Evolutionary conservation across 2,329 filamentous ascomycete species (phyloP).

Genomic region (Paraphoma sp.): DNA sequence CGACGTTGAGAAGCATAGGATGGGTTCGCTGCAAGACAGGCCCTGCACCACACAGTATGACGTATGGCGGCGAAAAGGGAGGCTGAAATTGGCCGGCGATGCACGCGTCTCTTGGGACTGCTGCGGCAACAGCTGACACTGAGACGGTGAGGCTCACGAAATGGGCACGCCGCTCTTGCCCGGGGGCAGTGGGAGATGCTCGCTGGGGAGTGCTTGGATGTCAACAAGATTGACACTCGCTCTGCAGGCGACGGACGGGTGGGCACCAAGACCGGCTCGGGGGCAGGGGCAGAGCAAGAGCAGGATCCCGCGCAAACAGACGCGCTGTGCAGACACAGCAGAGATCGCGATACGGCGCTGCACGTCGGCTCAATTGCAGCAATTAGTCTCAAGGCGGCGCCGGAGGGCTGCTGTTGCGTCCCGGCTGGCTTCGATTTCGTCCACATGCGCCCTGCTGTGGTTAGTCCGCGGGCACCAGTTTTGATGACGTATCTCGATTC

Average conservation of each 20-base stretch:
- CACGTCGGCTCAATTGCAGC: not conserved
- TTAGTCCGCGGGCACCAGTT: not conserved
- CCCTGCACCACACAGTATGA: not conserved
- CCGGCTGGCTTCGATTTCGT: not conserved
- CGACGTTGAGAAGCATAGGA: not conserved
- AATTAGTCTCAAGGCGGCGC: not conserved
- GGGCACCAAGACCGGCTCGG: not conserved
- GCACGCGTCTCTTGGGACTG: not conserved
- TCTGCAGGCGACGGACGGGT: not conserved
- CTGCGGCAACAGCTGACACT: not conserved
- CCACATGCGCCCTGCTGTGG: not conserved
- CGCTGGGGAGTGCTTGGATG: not conserved
- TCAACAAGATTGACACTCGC: not conserved
- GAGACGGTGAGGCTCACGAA: constrained; percentile 1
- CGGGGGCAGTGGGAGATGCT: not conserved
- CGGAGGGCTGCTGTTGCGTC: not conserved
- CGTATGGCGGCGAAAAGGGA: not conserved
- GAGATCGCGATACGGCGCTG: not conserved
- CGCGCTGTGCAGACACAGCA: not conserved
- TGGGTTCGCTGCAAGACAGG: not conserved
- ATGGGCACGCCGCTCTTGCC: constrained; percentile 2
- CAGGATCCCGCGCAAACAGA: not conserved
- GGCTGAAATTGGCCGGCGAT: not conserved
- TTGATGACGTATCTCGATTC: not conserved
- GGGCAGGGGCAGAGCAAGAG: not conserved